Evolutionary conservation across 805 yeast species (phyloP).

Genomic region (Candida nitratophila): DNA sequence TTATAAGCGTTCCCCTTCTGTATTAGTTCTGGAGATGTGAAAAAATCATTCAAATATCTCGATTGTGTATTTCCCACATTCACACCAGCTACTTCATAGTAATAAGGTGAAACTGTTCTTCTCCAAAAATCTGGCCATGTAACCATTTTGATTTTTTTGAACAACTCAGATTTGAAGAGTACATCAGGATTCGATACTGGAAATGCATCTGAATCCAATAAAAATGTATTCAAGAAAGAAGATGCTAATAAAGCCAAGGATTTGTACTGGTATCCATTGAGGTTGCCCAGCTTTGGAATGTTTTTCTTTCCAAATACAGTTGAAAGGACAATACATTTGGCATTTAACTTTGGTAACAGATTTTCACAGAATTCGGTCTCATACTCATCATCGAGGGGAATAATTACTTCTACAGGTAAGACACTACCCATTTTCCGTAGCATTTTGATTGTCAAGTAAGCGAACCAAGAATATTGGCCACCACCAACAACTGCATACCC

Average conservation of each 20-base stretch:
- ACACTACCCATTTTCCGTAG: slow-evolving; percentile 35
- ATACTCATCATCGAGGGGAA: slow-evolving; percentile 33
- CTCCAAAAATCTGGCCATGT: slow-evolving; percentile 79
- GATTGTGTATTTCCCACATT: slow-evolving; percentile 22
- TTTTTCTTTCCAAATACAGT: slow-evolving; percentile 25
- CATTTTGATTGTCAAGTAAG: slow-evolving; percentile 31
- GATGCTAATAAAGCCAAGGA: slow-evolving; percentile 38
- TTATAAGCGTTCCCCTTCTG: slow-evolving; percentile 13
- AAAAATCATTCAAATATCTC: slow-evolving; percentile 19
- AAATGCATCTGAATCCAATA: slow-evolving; percentile 42
- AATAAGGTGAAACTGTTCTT: slow-evolving; percentile 56
- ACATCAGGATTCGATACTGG: slow-evolving; percentile 35
- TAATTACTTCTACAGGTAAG: slow-evolving; percentile 37
- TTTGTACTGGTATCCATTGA: slow-evolving; percentile 32
- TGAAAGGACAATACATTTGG: slow-evolving; percentile 34
- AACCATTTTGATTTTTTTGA: slow-evolving; percentile 41
- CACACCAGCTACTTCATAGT: slow-evolving; percentile 30
- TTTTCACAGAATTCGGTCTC: slow-evolving; percentile 32
- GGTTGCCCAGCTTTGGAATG: slow-evolving; percentile 10
- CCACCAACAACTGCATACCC: slow-evolving; percentile 38
- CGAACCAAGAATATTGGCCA: slow-evolving; percentile 34
- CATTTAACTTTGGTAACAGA: slow-evolving; percentile 32
- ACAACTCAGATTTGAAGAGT: slow-evolving; percentile 33
- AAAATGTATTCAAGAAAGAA: slow-evolving; percentile 36
- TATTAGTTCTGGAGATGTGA: slow-evolving; percentile 8